Percentiles rank a stretch among this genome's conserved stretches.
Evolutionary conservation across 2,329 filamentous ascomycete genomes (phyloP).

Genomic region (Arthrobotrys musiformis): DNA sequence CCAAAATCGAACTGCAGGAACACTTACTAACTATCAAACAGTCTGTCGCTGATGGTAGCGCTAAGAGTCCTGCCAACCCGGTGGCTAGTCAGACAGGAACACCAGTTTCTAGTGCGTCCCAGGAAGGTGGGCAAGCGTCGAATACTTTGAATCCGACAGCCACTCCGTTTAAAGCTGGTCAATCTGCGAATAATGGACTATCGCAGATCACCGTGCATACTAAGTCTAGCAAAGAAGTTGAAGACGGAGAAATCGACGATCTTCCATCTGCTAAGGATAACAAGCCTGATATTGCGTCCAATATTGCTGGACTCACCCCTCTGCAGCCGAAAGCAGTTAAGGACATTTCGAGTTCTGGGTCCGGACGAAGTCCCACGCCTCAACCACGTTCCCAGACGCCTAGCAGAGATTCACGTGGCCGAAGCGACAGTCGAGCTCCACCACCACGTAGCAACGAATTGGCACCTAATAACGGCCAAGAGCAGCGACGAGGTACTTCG

Average conservation of each 20-base stretch:
- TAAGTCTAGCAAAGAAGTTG: conserved; percentile 58
- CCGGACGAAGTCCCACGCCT: conserved; percentile 40
- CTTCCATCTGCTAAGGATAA: conserved; percentile 47
- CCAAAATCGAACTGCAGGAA: background rate
- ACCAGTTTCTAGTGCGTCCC: conserved; percentile 35
- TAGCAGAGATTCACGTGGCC: conserved; percentile 36
- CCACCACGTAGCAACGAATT: conserved; percentile 34
- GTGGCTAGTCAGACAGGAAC: conserved; percentile 47
- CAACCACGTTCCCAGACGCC: conserved; percentile 39
- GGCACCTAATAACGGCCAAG: conserved; percentile 25
- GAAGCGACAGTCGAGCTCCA: conserved; percentile 46
- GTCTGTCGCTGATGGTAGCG: conserved; percentile 52
- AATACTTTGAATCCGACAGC: conserved; percentile 20
- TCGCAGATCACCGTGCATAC: conserved; percentile 56
- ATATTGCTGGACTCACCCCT: conserved; percentile 35
- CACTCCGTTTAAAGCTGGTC: conserved; percentile 31
- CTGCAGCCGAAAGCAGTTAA: conserved; percentile 33
- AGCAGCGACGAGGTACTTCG: conserved; percentile 41
- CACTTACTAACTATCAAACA: conserved; percentile 30
- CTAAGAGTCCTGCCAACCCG: conserved; percentile 42
- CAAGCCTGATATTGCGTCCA: conserved; percentile 29
- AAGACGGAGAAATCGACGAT: conserved; percentile 60
- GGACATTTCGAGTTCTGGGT: conserved; percentile 17
- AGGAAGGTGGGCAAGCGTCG: conserved; percentile 14
- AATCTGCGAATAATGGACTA: conserved; percentile 36